These are phyloP conservation scores for Physcia stellaris DNA, from an alignment of 495 filamentous ascomycete genomes.

Conservation along the genomic window DNA sequence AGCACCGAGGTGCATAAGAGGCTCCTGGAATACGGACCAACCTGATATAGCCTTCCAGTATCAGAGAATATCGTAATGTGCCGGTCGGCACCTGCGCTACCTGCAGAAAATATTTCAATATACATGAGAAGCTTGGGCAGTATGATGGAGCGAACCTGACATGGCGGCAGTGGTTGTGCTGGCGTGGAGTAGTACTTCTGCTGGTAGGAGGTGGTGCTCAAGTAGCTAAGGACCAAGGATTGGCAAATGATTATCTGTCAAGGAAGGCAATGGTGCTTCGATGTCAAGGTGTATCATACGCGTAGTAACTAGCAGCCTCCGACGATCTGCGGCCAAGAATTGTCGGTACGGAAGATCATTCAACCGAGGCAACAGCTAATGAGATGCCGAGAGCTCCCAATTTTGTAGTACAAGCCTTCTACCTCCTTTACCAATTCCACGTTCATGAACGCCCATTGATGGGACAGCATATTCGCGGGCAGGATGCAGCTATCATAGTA, in stretches of 20 bases:
- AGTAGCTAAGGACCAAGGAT: neutral
- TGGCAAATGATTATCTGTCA: neutral
- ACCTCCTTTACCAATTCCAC: too few species aligned
- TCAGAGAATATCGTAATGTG: constrained; percentile 99
- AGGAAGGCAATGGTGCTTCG: neutral
- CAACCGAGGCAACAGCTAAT: too few species aligned
- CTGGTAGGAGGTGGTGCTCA: neutral
- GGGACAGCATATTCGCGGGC: too few species aligned
- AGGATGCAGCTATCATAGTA: too few species aligned
- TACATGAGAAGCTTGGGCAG: neutral
- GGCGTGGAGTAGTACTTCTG: neutral
- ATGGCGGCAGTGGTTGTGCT: neutral
- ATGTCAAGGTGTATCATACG: neutral
- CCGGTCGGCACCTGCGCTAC: constrained; percentile 91
- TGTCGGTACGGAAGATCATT: too few species aligned
- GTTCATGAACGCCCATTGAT: too few species aligned
- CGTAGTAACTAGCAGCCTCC: too few species aligned
- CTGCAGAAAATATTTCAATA: constrained; percentile 31
- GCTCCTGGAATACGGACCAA: constrained; percentile 57
- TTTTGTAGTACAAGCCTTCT: too few species aligned
- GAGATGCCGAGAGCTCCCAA: too few species aligned
- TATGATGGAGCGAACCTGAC: constrained; percentile 6
- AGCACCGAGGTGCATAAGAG: neutral
- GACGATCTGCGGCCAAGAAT: too few species aligned
- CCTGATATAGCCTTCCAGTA: constrained; percentile 96